phyloP scores from a whole-genome alignment of 768 basidiomycete genomes.

The Clavaria fumosa region DNA sequence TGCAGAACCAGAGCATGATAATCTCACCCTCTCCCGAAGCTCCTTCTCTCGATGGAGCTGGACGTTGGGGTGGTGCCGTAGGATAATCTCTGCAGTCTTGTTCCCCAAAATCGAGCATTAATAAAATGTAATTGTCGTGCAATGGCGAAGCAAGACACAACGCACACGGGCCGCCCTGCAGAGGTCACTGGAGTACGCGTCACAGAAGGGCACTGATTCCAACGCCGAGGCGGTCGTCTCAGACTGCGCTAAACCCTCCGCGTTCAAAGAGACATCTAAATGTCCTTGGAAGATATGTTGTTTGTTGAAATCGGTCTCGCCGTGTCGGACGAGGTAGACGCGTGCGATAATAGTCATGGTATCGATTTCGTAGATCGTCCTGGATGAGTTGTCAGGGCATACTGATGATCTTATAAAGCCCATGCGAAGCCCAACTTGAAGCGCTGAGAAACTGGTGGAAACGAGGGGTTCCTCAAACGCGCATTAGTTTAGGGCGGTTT shows the following conservation, averaged over 20 bases:
- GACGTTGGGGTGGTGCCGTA: conserved; percentile 35
- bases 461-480: no score
- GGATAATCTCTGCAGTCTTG: conserved; percentile 55
- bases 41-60: conserved; percentile 27
- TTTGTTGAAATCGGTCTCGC: conserved; percentile 60
- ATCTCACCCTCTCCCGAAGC: conserved; percentile 53
- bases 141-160: conserved; percentile 7
- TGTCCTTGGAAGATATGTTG: conserved; percentile 61
- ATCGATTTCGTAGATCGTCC: not conserved
- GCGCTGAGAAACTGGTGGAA: no score
- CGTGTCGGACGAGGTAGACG: conserved; percentile 60
- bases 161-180: conserved; percentile 48
- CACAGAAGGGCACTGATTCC: conserved; percentile 36
- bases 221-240: conserved; percentile 37
- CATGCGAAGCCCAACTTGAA: no score
- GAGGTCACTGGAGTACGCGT: conserved; percentile 61
- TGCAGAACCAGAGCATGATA: conserved; percentile 3
- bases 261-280: conserved; percentile 51
- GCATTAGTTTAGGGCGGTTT: no score
- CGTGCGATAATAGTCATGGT: conserved; percentile 23
- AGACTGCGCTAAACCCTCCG: conserved; percentile 44
- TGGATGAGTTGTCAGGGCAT: no score
- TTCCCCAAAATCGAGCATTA: conserved; percentile 3
- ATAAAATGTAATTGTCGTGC: not conserved
- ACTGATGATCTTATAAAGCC: no score